Evolutionary conservation across 2,329 filamentous ascomycete species (phyloP).

Genomic region (Aureobasidium sp.): DNA sequence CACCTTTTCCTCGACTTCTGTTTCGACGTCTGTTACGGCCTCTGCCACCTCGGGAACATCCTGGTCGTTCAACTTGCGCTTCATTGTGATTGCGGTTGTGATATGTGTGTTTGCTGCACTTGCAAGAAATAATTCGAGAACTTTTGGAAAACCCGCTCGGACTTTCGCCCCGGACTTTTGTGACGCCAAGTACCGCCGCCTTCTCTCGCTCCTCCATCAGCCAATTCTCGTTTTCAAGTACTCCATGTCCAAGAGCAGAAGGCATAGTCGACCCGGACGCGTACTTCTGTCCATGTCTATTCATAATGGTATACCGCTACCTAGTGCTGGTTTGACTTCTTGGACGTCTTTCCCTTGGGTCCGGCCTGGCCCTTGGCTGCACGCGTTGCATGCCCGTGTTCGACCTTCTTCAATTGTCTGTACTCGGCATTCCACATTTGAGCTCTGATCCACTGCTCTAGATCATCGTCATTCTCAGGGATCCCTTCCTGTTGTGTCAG

Average conservation of each 20-base stretch:
- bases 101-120: not conserved
- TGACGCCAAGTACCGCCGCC: not conserved
- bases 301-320: not conserved
- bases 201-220: too few relatives aligned
- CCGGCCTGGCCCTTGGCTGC: constrained; percentile 52
- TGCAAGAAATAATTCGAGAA: constrained; percentile 5
- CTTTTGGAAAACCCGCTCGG: constrained; percentile 4
- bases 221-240: too few relatives aligned
- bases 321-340: not conserved
- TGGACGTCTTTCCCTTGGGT: constrained; percentile 15
- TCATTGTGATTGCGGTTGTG: constrained; percentile 25
- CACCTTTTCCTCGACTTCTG: constrained; percentile 12
- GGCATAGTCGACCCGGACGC: too few relatives aligned
- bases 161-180: constrained; percentile 10
- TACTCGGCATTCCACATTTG: constrained; percentile 76
- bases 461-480: constrained; percentile 45
- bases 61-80: constrained; percentile 42
- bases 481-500: constrained; percentile 58
- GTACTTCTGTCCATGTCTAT: too few relatives aligned
- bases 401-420: constrained; percentile 51
- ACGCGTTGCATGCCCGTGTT: constrained; percentile 43
- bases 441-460: constrained; percentile 64
- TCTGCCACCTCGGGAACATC: constrained; percentile 34
- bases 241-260: too few relatives aligned
- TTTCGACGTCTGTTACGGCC: constrained; percentile 15